A percentile compares a stretch with the other conserved stretches of the same genome.
phyloP scores from a whole-genome alignment of 208 protist species.

The Leishmania braziliensis region DNA sequence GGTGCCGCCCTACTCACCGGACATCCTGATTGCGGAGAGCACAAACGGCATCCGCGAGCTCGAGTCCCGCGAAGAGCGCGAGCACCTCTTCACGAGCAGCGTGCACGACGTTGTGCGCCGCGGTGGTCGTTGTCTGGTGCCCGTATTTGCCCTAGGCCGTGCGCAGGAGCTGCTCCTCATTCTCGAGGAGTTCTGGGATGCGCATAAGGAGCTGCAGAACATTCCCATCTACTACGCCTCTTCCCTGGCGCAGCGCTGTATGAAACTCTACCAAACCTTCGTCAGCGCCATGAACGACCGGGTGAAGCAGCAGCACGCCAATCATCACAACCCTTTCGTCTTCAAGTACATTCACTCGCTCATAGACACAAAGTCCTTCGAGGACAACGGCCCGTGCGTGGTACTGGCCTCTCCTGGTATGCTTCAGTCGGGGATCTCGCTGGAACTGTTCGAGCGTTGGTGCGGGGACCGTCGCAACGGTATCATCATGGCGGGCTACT shows the following conservation, averaged over 20 bases:
- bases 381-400: slow-evolving; percentile 94
- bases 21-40: slow-evolving; percentile 98
- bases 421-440: slow-evolving; percentile 97
- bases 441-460: slow-evolving; percentile 99
- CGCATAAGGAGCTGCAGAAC: slow-evolving; percentile 96
- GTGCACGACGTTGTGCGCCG: slow-evolving; percentile 93
- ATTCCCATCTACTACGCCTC: slow-evolving; percentile 99
- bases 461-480: slow-evolving; percentile 96
- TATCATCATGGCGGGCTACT: slow-evolving; percentile 97
- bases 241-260: slow-evolving; percentile 97
- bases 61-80: slow-evolving; percentile 94
- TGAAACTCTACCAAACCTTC: slow-evolving; percentile 98
- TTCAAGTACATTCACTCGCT: slow-evolving; percentile 98
- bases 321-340: slow-evolving; percentile 96
- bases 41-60: slow-evolving; percentile 98
- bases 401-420: slow-evolving; percentile 97
- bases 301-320: slow-evolving; percentile 92
- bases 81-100: slow-evolving; percentile 94
- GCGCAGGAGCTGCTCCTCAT: slow-evolving; percentile 99
- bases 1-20: slow-evolving; percentile 90
- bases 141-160: slow-evolving; percentile 98
- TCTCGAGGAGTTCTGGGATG: slow-evolving; percentile 98
- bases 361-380: slow-evolving; percentile 89
- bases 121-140: slow-evolving; percentile 97
- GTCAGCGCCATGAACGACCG: slow-evolving; percentile 98